These are phyloP conservation scores for Solanum hybrid DNA, from an alignment of 305 asterid genomes.

Conservation along the genomic window DNA sequence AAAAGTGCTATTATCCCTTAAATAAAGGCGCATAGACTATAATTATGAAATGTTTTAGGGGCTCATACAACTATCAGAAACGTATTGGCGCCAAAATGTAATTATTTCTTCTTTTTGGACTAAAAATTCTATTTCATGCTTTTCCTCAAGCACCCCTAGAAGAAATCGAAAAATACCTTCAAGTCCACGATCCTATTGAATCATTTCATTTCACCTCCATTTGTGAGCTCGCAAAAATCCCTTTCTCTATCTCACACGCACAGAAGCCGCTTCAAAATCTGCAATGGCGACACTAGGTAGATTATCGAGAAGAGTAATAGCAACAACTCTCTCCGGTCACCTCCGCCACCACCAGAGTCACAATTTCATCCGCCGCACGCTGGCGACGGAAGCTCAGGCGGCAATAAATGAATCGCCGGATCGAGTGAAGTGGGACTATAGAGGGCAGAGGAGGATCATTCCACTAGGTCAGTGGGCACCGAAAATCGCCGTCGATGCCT, in stretches of 20 bases:
- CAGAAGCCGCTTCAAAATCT: not conserved
- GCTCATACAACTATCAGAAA: not conserved
- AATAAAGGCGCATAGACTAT: not conserved
- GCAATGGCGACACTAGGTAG: slow-evolving; percentile 35
- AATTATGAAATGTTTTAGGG: not conserved
- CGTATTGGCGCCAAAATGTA: not conserved
- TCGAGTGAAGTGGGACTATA: slow-evolving; percentile 93
- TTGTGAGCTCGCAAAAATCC: not conserved
- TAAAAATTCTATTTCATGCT: not conserved
- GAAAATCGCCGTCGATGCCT: slow-evolving; percentile 85
- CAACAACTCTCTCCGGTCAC: slow-evolving; percentile 13
- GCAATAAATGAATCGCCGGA: slow-evolving; percentile 47
- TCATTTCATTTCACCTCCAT: slow-evolving; percentile 1
- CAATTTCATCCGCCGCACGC: slow-evolving; percentile 12
- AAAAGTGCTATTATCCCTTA: not conserved
- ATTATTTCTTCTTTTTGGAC: not conserved
- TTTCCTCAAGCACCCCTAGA: not conserved
- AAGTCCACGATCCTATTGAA: not conserved
- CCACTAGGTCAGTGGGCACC: slow-evolving; percentile 96
- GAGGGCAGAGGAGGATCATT: slow-evolving; percentile 77
- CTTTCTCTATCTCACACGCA: not conserved
- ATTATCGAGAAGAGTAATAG: slow-evolving; percentile 24
- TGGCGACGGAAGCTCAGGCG: slow-evolving; percentile 24
- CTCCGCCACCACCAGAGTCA: slow-evolving; percentile 5
- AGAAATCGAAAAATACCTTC: not conserved